Evolutionary conservation across 1,284 basidiomycete species (phyloP).

Genomic region (Malassezia furfur): DNA sequence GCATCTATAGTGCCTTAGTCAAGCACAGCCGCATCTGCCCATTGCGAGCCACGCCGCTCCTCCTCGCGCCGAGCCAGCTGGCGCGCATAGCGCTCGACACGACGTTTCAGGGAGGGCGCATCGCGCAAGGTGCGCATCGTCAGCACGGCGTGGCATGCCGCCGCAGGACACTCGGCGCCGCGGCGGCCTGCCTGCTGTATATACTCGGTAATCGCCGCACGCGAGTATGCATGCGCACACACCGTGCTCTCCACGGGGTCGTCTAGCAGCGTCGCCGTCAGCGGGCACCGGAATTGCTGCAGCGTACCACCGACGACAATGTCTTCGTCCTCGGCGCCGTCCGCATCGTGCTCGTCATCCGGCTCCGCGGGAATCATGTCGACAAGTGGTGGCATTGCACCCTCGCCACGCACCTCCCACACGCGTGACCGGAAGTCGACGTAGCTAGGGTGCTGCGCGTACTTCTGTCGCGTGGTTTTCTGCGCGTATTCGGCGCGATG

Average conservation of each 20-base stretch:
- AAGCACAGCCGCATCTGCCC: constrained; percentile 3
- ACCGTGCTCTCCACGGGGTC: constrained; percentile 26
- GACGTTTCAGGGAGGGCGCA: constrained; percentile 7
- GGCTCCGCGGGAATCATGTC: constrained; percentile 28
- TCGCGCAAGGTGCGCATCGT: background rate
- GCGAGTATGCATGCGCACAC: constrained; percentile 20
- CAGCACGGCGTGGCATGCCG: constrained; percentile 4
- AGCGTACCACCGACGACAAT: constrained; percentile 26
- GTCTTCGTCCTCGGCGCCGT: constrained; percentile 29
- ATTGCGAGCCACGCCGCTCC: constrained; percentile 1
- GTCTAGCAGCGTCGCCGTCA: constrained; percentile 26
- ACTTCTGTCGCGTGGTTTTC: constrained; percentile 29
- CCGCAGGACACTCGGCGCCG: constrained; percentile 10
- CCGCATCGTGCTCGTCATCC: constrained; percentile 14
- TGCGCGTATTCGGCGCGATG: constrained; percentile 13
- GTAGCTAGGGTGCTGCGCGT: constrained; percentile 24
- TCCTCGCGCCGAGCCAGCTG: constrained; percentile 5
- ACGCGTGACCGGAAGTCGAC: constrained; percentile 27
- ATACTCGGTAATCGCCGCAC: constrained; percentile 12
- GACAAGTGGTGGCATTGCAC: constrained; percentile 31
- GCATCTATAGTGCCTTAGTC: constrained; percentile 1
- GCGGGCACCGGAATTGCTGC: constrained; percentile 34
- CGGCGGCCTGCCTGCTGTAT: background rate
- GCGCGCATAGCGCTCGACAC: constrained; percentile 16
- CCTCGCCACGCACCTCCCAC: constrained; percentile 27